phyloP scores from a whole-genome alignment of 805 yeast species.

The Brettanomyces sp. region DNA sequence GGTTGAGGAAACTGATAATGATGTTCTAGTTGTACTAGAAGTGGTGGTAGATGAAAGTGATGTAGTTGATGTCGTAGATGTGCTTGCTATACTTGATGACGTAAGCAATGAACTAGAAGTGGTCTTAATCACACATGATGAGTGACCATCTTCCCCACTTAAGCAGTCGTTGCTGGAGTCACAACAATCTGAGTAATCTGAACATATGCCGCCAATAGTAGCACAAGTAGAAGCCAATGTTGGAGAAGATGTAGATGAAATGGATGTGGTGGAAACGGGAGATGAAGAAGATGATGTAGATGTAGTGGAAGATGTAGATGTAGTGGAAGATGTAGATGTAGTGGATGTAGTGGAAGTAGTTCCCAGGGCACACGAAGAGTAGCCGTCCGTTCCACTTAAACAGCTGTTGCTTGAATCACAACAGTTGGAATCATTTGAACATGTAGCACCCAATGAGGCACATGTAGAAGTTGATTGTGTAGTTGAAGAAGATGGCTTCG shows the following conservation, averaged over 20 bases:
- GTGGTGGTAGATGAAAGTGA: neutral
- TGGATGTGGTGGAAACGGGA: too few species aligned
- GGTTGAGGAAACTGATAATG: neutral
- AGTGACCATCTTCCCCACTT: neutral
- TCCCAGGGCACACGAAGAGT: neutral
- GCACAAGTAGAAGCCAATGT: too few species aligned
- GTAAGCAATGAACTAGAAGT: neutral
- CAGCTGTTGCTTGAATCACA: neutral
- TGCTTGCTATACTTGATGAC: too few species aligned
- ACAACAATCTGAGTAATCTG: conserved; percentile 1
- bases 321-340: neutral
- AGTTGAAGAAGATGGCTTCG: neutral
- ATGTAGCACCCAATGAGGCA: neutral
- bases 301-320: neutral
- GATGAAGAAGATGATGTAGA: neutral
- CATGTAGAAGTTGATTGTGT: conserved; percentile 1
- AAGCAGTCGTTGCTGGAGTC: neutral
- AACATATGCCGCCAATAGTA: neutral
- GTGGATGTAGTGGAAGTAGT: neutral
- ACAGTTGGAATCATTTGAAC: neutral
- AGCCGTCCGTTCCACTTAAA: neutral
- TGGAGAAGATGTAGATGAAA: too few species aligned
- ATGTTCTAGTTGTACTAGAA: neutral
- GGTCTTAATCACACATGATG: neutral
- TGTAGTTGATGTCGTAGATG: neutral